Evolutionary conservation across 2,329 filamentous ascomycete genomes (phyloP).

Genomic region (Trichoderma lentiforme): DNA sequence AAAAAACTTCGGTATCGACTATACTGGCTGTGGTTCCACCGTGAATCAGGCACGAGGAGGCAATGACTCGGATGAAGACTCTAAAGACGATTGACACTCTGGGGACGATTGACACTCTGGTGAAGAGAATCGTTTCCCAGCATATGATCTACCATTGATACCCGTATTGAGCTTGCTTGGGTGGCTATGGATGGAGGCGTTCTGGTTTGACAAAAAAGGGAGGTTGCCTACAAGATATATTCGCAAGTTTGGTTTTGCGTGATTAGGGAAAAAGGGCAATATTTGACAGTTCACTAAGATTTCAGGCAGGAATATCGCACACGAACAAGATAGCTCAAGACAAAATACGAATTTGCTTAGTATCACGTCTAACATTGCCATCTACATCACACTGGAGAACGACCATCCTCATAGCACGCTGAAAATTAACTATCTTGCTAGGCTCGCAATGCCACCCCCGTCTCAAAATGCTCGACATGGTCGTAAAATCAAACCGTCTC

Average conservation of each 20-base stretch:
- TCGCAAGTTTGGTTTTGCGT: not conserved
- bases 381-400: not conserved
- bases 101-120: not conserved
- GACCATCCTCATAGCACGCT: not conserved
- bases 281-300: not conserved
- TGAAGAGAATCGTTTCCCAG: no score
- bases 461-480: not conserved
- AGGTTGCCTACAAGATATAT: not conserved
- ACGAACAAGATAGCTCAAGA: not conserved
- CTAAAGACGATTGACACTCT: not conserved
- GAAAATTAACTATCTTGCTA: not conserved
- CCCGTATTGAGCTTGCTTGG: not conserved
- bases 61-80: accelerated
- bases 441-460: not conserved
- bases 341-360: not conserved
- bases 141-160: accelerated
- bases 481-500: conserved; percentile 3
- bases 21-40: not conserved
- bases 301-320: not conserved
- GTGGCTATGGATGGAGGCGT: not conserved
- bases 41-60: not conserved
- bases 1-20: conserved; percentile 17
- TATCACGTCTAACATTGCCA: not conserved
- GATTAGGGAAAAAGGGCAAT: not conserved
- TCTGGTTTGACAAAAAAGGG: not conserved